A percentile compares a stretch with the other conserved stretches of the same genome.
Evolutionary conservation across 2,329 filamentous ascomycete genomes (phyloP).

Genomic region (Orbilia ellipsospora): DNA sequence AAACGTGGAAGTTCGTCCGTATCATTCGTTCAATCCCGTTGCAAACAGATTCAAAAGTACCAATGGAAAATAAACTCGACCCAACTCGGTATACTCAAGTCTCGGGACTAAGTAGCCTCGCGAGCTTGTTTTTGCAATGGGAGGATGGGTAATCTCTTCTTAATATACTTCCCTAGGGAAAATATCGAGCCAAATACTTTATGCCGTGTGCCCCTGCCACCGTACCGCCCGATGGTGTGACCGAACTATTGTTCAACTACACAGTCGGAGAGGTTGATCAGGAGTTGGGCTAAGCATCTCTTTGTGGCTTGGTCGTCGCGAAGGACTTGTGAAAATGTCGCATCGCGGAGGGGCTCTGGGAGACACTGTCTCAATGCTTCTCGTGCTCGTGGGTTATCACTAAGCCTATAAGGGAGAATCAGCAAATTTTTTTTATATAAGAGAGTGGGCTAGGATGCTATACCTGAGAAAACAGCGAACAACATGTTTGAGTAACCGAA

Average conservation of each 20-base stretch:
- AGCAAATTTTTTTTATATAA: slow-evolving; percentile 52
- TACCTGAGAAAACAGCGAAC: slow-evolving; percentile 96
- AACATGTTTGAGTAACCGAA: slow-evolving; percentile 94
- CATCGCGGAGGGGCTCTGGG: slow-evolving; percentile 96
- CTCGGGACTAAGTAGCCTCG: too few species aligned
- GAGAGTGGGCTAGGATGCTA: slow-evolving; percentile 13
- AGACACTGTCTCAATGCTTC: slow-evolving; percentile 96
- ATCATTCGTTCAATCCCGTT: too few species aligned
- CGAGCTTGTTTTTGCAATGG: neutral
- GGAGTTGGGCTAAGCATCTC: slow-evolving; percentile 92
- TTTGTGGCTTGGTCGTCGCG: slow-evolving; percentile 98
- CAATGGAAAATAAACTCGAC: too few species aligned
- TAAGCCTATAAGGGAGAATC: slow-evolving; percentile 71
- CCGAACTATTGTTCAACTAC: slow-evolving; percentile 68
- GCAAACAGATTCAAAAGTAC: too few species aligned
- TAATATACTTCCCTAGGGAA: neutral
- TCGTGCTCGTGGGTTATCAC: slow-evolving; percentile 93
- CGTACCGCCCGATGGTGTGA: neutral
- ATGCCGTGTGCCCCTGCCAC: neutral
- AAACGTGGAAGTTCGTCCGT: too few species aligned
- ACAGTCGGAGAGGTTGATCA: slow-evolving; percentile 95
- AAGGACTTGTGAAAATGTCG: slow-evolving; percentile 94
- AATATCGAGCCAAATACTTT: neutral
- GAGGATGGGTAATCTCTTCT: too few species aligned
- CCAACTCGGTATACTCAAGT: too few species aligned